A percentile compares a stretch with the other conserved stretches of the same genome.
phyloP scores from a whole-genome alignment of 1,284 basidiomycete genomes.

The Xerocomus cyaneibrunnescens region DNA sequence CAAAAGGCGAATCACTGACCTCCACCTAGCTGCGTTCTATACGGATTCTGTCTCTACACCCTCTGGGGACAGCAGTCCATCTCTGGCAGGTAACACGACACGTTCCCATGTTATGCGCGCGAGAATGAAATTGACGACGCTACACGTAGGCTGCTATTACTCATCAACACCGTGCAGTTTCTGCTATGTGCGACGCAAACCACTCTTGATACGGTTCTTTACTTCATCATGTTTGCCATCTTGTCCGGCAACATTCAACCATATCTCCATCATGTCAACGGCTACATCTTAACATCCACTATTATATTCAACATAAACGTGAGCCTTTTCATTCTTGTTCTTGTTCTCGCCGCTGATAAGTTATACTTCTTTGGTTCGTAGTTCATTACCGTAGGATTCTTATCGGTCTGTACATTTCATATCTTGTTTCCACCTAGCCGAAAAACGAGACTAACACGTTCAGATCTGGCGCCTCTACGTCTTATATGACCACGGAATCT shows the following conservation, averaged over 20 bases:
- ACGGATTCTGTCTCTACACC: slow-evolving; percentile 20
- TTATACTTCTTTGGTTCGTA: background rate
- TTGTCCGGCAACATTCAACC: background rate
- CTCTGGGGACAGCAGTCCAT: slow-evolving; percentile 9
- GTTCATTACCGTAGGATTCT: slow-evolving; percentile 15
- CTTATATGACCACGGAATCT: slow-evolving; percentile 11
- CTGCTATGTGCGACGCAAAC: slow-evolving; percentile 16
- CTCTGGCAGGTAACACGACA: slow-evolving; percentile 16
- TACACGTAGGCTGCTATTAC: slow-evolving; percentile 9
- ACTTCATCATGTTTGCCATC: slow-evolving; percentile 12
- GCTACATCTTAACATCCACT: background rate
- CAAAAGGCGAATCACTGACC: background rate
- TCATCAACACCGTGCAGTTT: slow-evolving; percentile 17
- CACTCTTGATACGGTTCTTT: slow-evolving; percentile 1
- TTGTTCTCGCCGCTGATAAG: background rate
- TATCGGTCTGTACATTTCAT: slow-evolving; percentile 17
- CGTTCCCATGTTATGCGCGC: background rate
- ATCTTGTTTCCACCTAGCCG: background rate
- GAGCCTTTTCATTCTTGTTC: background rate
- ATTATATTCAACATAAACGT: slow-evolving; percentile 16
- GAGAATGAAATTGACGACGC: background rate
- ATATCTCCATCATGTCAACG: background rate
- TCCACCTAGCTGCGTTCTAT: slow-evolving; percentile 18
- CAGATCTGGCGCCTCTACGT: slow-evolving; percentile 28
- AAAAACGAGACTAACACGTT: background rate